Evolutionary conservation across 176 grass and related monocot species (phyloP), one percentile per base, ranked within the genome.

Genomic region (Rhynchospora breviuscula): DNA sequence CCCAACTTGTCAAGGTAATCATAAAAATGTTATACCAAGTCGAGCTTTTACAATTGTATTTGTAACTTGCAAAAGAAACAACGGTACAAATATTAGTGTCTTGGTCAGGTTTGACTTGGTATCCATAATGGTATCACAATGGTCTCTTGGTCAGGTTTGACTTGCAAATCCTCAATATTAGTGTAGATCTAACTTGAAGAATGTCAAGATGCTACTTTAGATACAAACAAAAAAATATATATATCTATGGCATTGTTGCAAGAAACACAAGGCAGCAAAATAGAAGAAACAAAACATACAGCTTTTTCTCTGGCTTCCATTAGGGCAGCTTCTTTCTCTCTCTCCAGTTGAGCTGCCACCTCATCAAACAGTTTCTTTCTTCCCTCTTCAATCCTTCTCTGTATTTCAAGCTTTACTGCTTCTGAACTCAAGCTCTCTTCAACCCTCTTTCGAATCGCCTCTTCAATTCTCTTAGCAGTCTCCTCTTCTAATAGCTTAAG

Each of bases 321-420:
- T 61, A 95, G 64, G 53, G 85, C 83, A 75, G 85, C 85, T 81
- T 95, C 96, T 75, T 99, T 99, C 87, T 95, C 96, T 90, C 93
- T 93, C 86, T 99, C 91, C 84, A 95, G 90, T 78, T 92, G 96
- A 69, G 84, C 67, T 14, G 33, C 85, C 59, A 95, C 93, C 84
- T 95, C 93, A 66, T 85, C 93, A 58, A 88, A 84, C 76, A 99
- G 64, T 64, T 88, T 93, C 84, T 93, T 99, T 69, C 91, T 83
- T 3, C 96, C 93, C 86, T 93, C 96, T 63, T 93, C 93, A 85
- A 99, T 92, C 59, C 91, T 85, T 33, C 86, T 89, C 85, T 99
- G 93, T 90, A 99, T 99, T 90, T 99, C 96, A 81, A 85, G 75
- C 85, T 93, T 99, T 75, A 99, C 88, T 87, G 91, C 93, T 75